These are phyloP conservation scores for Cystobasidium tubakii DNA, from an alignment of 768 basidiomycete species.

Conservation along the genomic window DNA sequence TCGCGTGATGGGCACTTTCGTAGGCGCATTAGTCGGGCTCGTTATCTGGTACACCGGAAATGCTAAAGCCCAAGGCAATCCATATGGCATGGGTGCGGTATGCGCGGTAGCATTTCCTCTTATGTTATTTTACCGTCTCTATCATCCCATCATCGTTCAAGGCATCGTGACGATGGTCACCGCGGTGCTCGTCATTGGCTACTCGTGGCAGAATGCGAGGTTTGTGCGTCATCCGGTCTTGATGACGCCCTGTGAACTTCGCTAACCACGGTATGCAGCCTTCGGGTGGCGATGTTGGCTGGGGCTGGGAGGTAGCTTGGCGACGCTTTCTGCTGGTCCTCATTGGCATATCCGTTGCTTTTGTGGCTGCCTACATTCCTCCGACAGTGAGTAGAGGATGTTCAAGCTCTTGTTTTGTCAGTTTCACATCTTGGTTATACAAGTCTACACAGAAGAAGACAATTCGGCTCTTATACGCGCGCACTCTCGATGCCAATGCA, in stretches of 20 bases:
- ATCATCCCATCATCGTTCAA: conserved; percentile 17
- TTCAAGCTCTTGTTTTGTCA: neutral
- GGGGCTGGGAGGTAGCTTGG: conserved; percentile 42
- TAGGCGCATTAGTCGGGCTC: conserved; percentile 53
- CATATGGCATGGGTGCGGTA: neutral
- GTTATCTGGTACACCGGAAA: conserved; percentile 55
- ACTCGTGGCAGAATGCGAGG: conserved; percentile 2
- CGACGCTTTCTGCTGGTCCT: conserved; percentile 37
- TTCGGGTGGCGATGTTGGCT: conserved; percentile 23
- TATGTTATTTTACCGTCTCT: neutral
- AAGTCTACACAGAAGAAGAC: conserved; percentile 34
- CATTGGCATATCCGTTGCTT: conserved; percentile 41
- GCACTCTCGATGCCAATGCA: conserved; percentile 36
- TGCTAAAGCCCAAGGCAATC: neutral
- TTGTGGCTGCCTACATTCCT: conserved; percentile 35
- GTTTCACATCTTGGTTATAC: neutral
- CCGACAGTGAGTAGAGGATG: conserved; percentile 19
- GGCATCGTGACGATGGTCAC: conserved; percentile 40
- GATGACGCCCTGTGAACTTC: neutral
- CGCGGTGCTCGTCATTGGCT: conserved; percentile 40
- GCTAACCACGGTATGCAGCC: conserved; percentile 40
- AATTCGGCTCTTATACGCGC: conserved; percentile 39
- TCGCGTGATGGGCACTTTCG: conserved; percentile 54
- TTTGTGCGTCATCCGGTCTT: neutral
- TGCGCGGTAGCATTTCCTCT: conserved; percentile 2